Conservation (phyloP, 2,329 filamentous ascomycete genomes). For the Rhinocladiella similis region DNA sequence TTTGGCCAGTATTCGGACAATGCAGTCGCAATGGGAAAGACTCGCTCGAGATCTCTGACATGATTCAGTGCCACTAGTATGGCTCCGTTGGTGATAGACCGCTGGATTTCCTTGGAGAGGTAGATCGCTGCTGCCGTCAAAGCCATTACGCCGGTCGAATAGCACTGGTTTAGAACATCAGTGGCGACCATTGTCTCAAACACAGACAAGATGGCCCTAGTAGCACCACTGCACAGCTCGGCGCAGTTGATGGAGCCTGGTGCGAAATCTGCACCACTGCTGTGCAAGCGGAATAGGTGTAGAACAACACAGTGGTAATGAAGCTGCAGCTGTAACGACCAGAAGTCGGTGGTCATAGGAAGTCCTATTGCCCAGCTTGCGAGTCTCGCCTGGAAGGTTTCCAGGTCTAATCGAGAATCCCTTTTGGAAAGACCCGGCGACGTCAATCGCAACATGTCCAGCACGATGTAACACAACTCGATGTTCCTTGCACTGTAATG, state of each 20-base stretch:
- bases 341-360: slow-evolving; percentile 3
- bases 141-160: neutral
- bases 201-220: slow-evolving; percentile 6
- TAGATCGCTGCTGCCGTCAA: slow-evolving; percentile 1
- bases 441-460: slow-evolving; percentile 35
- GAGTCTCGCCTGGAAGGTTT: neutral
- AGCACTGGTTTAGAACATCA: slow-evolving; percentile 2
- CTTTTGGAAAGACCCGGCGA: neutral
- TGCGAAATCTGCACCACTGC: neutral
- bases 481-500: slow-evolving; percentile 52
- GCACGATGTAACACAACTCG: slow-evolving; percentile 50
- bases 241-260: neutral
- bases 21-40: neutral
- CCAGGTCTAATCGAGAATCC: neutral
- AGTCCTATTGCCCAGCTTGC: neutral
- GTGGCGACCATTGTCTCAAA: slow-evolving; percentile 2
- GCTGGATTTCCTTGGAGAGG: neutral
- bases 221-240: neutral
- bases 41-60: neutral
- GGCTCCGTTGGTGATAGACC: neutral
- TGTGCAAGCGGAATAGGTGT: slow-evolving; percentile 4
- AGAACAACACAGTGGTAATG: slow-evolving; percentile 15
- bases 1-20: slow-evolving; percentile 6
- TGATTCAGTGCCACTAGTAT: neutral
- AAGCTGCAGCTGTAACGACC: slow-evolving; percentile 9